phyloP scores from a whole-genome alignment of 176 grass and related monocot genomes.

The Urochloa ruziziensis region DNA sequence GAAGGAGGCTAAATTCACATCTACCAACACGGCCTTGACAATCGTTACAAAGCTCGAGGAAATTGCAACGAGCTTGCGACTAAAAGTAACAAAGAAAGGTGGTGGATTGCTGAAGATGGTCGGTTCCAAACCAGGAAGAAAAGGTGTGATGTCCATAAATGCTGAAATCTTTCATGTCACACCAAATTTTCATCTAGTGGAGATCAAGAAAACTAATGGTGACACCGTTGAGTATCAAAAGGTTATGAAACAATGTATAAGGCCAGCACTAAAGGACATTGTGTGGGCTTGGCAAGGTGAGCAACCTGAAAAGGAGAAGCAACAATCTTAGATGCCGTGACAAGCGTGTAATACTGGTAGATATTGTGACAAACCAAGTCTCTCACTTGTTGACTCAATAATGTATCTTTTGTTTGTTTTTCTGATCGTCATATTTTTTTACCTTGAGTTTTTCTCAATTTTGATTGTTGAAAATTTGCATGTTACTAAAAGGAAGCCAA shows the following conservation, averaged over 20 bases:
- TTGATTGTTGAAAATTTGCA: neutral
- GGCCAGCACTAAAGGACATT: slow-evolving; percentile 76
- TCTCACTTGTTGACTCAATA: neutral
- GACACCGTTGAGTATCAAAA: slow-evolving; percentile 80
- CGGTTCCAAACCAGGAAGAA: slow-evolving; percentile 51
- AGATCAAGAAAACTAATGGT: slow-evolving; percentile 72
- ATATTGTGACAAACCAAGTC: neutral
- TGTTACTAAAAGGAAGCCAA: neutral
- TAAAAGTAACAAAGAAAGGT: slow-evolving; percentile 69
- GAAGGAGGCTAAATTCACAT: slow-evolving; percentile 67
- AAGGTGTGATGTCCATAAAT: slow-evolving; percentile 66
- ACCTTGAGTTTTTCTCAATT: neutral
- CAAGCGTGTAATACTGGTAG: neutral
- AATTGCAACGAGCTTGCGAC: slow-evolving; percentile 52
- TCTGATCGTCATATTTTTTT: neutral
- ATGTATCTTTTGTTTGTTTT: slow-evolving; percentile 1
- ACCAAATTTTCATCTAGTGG: slow-evolving; percentile 79
- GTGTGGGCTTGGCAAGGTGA: slow-evolving; percentile 94
- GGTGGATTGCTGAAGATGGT: slow-evolving; percentile 66
- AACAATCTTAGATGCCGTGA: neutral
- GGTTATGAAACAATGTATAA: slow-evolving; percentile 60
- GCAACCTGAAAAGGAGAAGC: slow-evolving; percentile 3
- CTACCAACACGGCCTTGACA: slow-evolving; percentile 40
- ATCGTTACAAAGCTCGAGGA: slow-evolving; percentile 76
- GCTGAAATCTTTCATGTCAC: slow-evolving; percentile 75